Conservation (phyloP, 345 rosid genomes). For the Arabis alpina region DNA sequence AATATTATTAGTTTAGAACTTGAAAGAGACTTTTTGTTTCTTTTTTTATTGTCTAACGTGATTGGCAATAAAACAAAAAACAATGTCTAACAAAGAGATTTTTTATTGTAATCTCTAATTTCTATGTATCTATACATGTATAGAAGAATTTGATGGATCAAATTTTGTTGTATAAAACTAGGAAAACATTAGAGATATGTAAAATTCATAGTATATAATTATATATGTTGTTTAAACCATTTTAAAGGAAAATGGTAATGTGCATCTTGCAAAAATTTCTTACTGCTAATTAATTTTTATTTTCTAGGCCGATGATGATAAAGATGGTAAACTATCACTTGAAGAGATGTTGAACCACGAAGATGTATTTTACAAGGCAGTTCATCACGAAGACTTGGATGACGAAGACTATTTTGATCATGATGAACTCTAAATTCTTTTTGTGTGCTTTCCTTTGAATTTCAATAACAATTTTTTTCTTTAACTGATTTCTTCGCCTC, state of each 20-base stretch:
- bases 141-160: neutral
- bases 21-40: neutral
- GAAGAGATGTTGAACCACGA: conserved; percentile 68
- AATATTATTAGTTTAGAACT: neutral
- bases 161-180: too few relatives aligned
- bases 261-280: neutral
- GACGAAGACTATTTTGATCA: conserved; percentile 54
- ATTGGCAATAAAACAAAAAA: too few relatives aligned
- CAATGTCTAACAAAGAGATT: neutral
- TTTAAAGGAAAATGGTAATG: neutral
- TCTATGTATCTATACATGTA: neutral
- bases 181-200: neutral
- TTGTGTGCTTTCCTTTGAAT: neutral
- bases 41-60: too few relatives aligned
- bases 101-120: neutral
- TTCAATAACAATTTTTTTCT: neutral
- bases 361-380: conserved; percentile 56
- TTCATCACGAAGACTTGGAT: conserved; percentile 43
- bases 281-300: neutral
- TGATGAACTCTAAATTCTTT: conserved; percentile 53
- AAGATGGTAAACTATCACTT: conserved; percentile 58
- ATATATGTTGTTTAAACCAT: neutral
- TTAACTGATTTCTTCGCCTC: conserved; percentile 17
- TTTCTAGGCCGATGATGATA: conserved; percentile 64
- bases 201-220: neutral